These are phyloP conservation scores for Cornus kousa DNA, from an alignment of 148 eudicot genomes.

Conservation along the genomic window DNA sequence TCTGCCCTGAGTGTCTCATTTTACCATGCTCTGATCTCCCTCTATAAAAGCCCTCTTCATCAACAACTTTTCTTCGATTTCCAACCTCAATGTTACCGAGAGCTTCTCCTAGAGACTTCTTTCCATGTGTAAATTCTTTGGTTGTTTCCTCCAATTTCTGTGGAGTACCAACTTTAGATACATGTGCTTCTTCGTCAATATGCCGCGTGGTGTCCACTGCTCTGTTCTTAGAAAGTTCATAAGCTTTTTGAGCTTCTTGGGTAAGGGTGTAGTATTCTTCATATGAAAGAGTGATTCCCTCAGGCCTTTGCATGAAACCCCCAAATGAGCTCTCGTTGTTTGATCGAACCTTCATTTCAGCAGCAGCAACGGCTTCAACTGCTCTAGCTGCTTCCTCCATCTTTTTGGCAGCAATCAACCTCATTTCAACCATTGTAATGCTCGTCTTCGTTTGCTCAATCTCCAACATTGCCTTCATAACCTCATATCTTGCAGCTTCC, in stretches of 20 bases:
- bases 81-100: slow-evolving; percentile 26
- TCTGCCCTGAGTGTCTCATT: slow-evolving; percentile 12
- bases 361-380: slow-evolving; percentile 75
- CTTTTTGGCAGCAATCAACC: slow-evolving; percentile 77
- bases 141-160: slow-evolving; percentile 31
- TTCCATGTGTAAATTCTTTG: slow-evolving; percentile 14
- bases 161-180: slow-evolving; percentile 9
- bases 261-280: slow-evolving; percentile 66
- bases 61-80: slow-evolving; percentile 18
- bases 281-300: slow-evolving; percentile 59
- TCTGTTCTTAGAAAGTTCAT: slow-evolving; percentile 37
- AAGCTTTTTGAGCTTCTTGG: slow-evolving; percentile 52
- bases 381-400: slow-evolving; percentile 93
- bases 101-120: slow-evolving; percentile 25
- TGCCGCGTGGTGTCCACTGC: slow-evolving; percentile 14
- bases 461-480: slow-evolving; percentile 76
- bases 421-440: slow-evolving; percentile 83
- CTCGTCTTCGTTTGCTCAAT: slow-evolving; percentile 71
- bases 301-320: slow-evolving; percentile 17
- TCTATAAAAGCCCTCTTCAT: slow-evolving; percentile 22
- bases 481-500: slow-evolving; percentile 77
- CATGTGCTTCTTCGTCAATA: slow-evolving; percentile 11
- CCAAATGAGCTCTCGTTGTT: slow-evolving; percentile 13
- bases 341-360: slow-evolving; percentile 50
- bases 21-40: slow-evolving; percentile 17